phyloP scores from a whole-genome alignment of 192 early-diverging fungal genomes.

The Coemansia sp. region DNA sequence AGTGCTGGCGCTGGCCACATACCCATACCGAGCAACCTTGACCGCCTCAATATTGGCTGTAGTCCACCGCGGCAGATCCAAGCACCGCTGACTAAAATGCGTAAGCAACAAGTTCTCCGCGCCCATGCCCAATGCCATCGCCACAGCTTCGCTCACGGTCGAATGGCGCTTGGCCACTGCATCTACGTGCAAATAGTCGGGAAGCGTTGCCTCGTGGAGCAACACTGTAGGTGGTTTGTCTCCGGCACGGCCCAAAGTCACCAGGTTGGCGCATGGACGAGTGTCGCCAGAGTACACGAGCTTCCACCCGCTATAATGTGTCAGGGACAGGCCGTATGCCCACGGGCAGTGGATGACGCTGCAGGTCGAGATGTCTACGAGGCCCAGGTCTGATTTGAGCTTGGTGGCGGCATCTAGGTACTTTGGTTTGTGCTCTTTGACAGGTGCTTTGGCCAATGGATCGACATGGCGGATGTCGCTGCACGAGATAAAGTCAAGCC shows the following conservation, averaged over 20 bases:
- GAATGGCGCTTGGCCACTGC: slow-evolving; percentile 81
- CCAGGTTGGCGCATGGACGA: slow-evolving; percentile 75
- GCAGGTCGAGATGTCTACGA: slow-evolving; percentile 62
- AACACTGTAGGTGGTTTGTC: slow-evolving; percentile 61
- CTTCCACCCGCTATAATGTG: slow-evolving; percentile 72
- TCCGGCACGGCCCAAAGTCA: slow-evolving; percentile 65
- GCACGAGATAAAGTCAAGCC: slow-evolving; percentile 46
- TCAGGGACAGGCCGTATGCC: slow-evolving; percentile 76
- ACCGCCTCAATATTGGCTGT: slow-evolving; percentile 9
- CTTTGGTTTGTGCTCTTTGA: neutral
- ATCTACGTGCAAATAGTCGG: slow-evolving; percentile 67
- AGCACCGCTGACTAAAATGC: slow-evolving; percentile 94
- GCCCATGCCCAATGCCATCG: slow-evolving; percentile 79
- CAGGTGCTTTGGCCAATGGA: neutral
- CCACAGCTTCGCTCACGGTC: slow-evolving; percentile 84
- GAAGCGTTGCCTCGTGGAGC: slow-evolving; percentile 91
- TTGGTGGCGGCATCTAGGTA: neutral
- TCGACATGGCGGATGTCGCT: slow-evolving; percentile 29
- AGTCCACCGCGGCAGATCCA: slow-evolving; percentile 39
- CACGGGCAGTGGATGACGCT: slow-evolving; percentile 81
- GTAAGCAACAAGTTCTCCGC: slow-evolving; percentile 83
- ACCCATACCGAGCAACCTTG: slow-evolving; percentile 27
- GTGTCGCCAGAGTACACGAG: slow-evolving; percentile 94
- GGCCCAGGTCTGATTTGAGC: slow-evolving; percentile 48
- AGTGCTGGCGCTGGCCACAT: slow-evolving; percentile 7